Base-by-base conservation (phyloP, 108 stramenopile genomes). In the Conticribra weissflogii region DNA sequence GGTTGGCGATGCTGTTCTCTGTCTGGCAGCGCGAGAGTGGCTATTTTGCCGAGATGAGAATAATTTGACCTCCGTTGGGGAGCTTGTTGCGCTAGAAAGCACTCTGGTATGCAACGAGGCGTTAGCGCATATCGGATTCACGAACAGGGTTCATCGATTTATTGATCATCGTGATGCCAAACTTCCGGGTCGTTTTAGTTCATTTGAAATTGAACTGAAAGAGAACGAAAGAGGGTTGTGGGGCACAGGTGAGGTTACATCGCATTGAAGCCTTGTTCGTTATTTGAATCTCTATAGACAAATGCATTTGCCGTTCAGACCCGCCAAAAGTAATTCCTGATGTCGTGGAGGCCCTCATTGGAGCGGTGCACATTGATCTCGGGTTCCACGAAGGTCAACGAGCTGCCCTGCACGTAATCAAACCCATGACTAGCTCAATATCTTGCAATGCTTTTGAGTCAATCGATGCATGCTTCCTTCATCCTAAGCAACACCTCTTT, bases 1-100 rank as follows among this genome's bases (percentile, higher is more conserved):
- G 88, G 68, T 86, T 50, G 88, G 88, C 17, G 88, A 89, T 51
- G 83, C 85, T 22, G 84, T 86, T n/a, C 65, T 89, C 12, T 89
- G 84, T 47, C 71, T 89, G 30, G 68, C 72, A 7, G 59, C 71
- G 19, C 76, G 88, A 32, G 74, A 80, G 51, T 85, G 85, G 85
- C 67, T 89, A 3, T 89, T 58, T 41, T 41, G 64, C 0, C 62
- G 70, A 7, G 68, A 76, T 23, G 48, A 46, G 8, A 45, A 58
- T 4, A 15, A n/a, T n/a, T n/a, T n/a, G n/a, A n/a, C 76, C 31
- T 29, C 50, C 12, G 56, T 84, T 0, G 66, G 73, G 9, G 68
- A 76, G n/a, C 66, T 86, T 59, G 88, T 85, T 0, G 58, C 57
- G 15, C 44, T 80, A 54, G 82, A 85, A 48, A 65, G 61, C 3